phyloP scores from a whole-genome alignment of 2,329 filamentous ascomycete species.

The Venturia effusa region DNA sequence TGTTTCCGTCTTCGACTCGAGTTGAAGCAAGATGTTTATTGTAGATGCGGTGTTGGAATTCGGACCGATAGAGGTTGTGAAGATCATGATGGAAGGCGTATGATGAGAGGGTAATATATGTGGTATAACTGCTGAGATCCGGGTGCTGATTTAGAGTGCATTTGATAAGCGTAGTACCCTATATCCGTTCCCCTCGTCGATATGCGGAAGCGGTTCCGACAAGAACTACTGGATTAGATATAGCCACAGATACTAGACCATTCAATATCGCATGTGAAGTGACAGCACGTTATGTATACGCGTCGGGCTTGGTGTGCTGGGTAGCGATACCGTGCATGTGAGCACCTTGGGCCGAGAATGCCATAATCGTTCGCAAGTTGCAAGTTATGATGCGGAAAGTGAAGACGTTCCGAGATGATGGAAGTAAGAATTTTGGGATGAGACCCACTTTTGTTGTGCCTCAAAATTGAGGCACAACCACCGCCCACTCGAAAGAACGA shows the following conservation, averaged over 20 bases:
- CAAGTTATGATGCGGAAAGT: not conserved
- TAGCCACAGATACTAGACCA: not conserved
- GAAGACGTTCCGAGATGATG: not conserved
- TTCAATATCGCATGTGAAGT: not conserved
- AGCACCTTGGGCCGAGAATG: not conserved
- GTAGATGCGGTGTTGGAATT: not conserved
- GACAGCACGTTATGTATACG: not conserved
- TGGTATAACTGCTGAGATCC: not conserved
- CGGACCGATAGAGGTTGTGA: not conserved
- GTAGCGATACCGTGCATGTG: not conserved
- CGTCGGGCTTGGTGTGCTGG: not conserved
- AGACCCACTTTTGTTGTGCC: not conserved
- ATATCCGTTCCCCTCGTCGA: not conserved
- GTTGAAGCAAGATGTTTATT: not conserved
- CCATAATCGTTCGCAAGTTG: not conserved
- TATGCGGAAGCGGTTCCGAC: too few species aligned
- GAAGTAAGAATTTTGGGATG: not conserved
- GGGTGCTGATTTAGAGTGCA: not conserved
- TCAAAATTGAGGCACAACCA: not conserved
- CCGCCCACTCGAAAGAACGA: too few species aligned
- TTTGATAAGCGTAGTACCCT: too few species aligned
- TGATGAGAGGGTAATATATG: not conserved
- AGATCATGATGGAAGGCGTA: not conserved
- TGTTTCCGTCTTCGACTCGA: not conserved
- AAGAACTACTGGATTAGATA: too few species aligned